Base-by-base conservation (phyloP, 2,329 filamentous ascomycete species). In the Plenodomus tracheiphilus region DNA sequence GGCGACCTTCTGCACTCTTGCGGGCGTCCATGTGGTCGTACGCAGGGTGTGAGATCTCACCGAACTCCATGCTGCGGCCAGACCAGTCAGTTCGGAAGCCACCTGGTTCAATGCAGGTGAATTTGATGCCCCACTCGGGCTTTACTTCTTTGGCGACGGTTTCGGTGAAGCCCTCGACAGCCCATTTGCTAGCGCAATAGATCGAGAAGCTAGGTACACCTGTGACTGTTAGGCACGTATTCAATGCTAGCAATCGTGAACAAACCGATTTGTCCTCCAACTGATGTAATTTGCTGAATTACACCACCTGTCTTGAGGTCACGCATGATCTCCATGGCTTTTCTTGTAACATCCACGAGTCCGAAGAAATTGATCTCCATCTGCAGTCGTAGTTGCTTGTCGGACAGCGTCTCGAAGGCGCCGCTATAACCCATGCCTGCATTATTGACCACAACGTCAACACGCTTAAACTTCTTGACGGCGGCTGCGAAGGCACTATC, bases 321-420 rank as follows among this genome's bases (percentile, higher is more conserved):
- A n/a, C 75, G 67, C 74, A 78, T 75, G n/a, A 65, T 62, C 47
- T 75, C 66, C 51, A 78, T 65, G 1, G 75, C 75, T 53, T 68
- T 72, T 38, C 74, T 69, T 4, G 81, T 84, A 1, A 84, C 77
- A 38, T 80, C 74, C 4, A 85, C 63, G 1, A 83, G 66, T 2
- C 83, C 83, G 47, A 81, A 83, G 60, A 85, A 80, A 58, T 86
- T 85, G 50, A 81, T 76, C 41, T 86, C 80, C 66, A 85, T 77
- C 58, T 85, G 79, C 2, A 65, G 74, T 2, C 77, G 73, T 36
- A 81, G 77, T 22, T 82, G 74, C 2, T 73, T 61, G 1, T 82
- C 74, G 1, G 71, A 70, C 2, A 80, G 64, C 6, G 79, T 77
- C 58, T 86, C 83, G 40, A 84, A 77, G 1, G 78, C 75, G 11